Base-by-base conservation (phyloP, 1,284 basidiomycete genomes). In the Fomitopsis betulina region DNA sequence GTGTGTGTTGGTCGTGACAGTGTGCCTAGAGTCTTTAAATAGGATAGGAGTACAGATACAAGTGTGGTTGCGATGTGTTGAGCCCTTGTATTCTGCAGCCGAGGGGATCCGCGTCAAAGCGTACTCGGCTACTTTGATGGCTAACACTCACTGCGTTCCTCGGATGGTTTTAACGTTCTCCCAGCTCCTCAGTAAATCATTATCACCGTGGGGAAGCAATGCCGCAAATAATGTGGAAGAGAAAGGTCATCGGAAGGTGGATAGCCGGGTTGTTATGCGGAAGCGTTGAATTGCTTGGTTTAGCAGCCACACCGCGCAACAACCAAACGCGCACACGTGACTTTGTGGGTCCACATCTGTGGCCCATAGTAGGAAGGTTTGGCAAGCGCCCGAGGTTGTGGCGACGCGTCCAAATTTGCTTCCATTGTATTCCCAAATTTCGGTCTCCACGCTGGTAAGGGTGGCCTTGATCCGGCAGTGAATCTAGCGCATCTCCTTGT, bases 271-370 rank as follows among this genome's bases (percentile, higher is more conserved):
- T 15, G 45, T 47, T 5, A 25, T 15, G 25, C 17, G 23, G 12
- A 35, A 32, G 33, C 10, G 49, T 19, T 37, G 49, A 33, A 35
- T 19, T 35, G 30, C 33, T 50, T 15, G 30, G 30, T n/a, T 32
- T 3, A 5, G 32, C 8, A 51, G 32, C 49, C 7, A 51, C 30
- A 8, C 21, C 33, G n/a, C 19, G 32, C 32, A 51, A 51, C 33
- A 21, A 33, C 27, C 15, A 12, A 51, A 51, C 49, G 49, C 49
- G 49, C 49, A 7, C 49, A 51, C 49, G 49, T 51, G 49, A 51
- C 49, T 51, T 51, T 51, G 49, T 51, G 49, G 49, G 49, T 51
- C 49, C 49, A 51, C 49, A 51, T 51, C 49, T 51, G 32, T 19
- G 19, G 49, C 33, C 49, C 49, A 23, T 19, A 51, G 49, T n/a